Evolutionary conservation across 78 protist species (phyloP).

Genomic region (Dictyostelium firmibasis): DNA sequence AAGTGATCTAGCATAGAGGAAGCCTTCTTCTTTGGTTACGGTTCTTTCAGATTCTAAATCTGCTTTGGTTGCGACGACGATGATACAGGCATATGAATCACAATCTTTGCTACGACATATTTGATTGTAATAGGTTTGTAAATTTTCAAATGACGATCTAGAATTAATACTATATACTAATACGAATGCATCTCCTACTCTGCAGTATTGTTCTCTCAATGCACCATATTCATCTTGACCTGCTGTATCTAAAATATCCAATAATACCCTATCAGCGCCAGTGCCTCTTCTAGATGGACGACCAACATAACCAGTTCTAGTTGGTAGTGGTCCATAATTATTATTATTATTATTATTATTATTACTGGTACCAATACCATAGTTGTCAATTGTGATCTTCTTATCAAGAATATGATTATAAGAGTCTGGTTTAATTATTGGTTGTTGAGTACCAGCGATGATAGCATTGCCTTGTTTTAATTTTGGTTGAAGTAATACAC

Average conservation of each 20-base stretch:
- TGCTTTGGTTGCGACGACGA: conserved; percentile 93
- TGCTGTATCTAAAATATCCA: conserved; percentile 97
- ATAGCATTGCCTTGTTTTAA: background rate
- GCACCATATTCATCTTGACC: conserved; percentile 95
- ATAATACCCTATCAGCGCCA: background rate
- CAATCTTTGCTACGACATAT: background rate
- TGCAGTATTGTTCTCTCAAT: conserved; percentile 86
- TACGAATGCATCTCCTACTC: conserved; percentile 76
- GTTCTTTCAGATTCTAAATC: conserved; percentile 90
- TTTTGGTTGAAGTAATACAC: conserved; percentile 30
- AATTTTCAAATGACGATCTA: conserved; percentile 24
- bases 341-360: background rate
- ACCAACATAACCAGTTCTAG: background rate
- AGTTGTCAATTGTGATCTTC: background rate
- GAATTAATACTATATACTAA: conserved; percentile 58
- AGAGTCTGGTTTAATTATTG: background rate
- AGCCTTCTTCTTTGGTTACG: conserved; percentile 84
- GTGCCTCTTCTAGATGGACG: background rate
- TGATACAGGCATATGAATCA: conserved; percentile 70
- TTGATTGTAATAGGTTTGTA: conserved; percentile 12
- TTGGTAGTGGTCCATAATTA: background rate
- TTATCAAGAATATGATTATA: background rate
- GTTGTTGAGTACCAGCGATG: background rate
- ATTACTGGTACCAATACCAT: too few species aligned
- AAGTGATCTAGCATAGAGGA: conserved; percentile 38